phyloP scores from a whole-genome alignment of 1,284 basidiomycete genomes.

The Ustilago shanxiensis region DNA sequence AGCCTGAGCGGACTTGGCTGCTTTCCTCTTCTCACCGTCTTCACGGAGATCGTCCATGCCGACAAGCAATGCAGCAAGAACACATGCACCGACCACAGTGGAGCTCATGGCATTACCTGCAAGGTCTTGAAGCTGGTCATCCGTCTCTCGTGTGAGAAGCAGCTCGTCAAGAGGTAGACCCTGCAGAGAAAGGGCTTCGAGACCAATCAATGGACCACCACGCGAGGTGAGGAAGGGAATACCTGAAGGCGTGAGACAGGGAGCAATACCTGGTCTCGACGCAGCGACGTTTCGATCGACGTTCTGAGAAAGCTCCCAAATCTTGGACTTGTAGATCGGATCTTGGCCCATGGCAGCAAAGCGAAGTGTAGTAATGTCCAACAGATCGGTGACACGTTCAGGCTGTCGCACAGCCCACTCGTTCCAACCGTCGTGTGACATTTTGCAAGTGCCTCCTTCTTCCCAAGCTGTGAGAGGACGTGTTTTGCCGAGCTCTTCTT shows the following conservation, averaged over 20 bases:
- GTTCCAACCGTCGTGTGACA: constrained; percentile 91
- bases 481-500: constrained; percentile 84
- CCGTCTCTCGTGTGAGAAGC: constrained; percentile 88
- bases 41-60: constrained; percentile 48
- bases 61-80: constrained; percentile 81
- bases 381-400: constrained; percentile 91
- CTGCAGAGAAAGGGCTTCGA: constrained; percentile 92
- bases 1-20: constrained; percentile 38
- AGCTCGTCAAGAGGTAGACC: constrained; percentile 92
- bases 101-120: constrained; percentile 97
- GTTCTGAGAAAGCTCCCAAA: constrained; percentile 96
- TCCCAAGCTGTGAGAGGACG: constrained; percentile 93
- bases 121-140: constrained; percentile 92
- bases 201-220: constrained; percentile 93
- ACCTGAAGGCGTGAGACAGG: constrained; percentile 94
- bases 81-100: constrained; percentile 91
- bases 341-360: constrained; percentile 78
- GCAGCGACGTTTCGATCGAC: constrained; percentile 85
- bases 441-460: constrained; percentile 88
- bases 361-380: constrained; percentile 89
- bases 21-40: constrained; percentile 32
- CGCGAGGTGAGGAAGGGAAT: constrained; percentile 95
- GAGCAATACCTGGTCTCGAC: constrained; percentile 83
- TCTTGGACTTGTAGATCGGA: constrained; percentile 61
- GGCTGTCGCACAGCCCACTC: constrained; percentile 93